A percentile compares a stretch with the other conserved stretches of the same genome.
Evolutionary conservation across 495 filamentous ascomycete species (phyloP).

Genomic region (Lasiosphaeria miniovina): DNA sequence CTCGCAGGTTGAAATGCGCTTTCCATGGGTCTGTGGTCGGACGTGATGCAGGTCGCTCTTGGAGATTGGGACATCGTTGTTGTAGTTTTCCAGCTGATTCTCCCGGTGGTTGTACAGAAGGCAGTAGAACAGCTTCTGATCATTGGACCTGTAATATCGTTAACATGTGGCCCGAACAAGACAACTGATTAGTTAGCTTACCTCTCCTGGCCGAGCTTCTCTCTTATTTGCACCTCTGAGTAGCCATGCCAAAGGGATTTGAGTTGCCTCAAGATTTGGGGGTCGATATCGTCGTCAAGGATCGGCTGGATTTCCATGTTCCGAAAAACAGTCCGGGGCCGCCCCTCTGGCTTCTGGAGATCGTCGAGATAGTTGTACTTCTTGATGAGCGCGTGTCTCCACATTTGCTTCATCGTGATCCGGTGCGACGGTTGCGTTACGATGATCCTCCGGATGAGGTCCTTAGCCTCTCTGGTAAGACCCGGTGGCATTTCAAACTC

Average conservation of each 20-base stretch:
- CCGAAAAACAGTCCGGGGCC: slow-evolving; percentile 19
- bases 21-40: slow-evolving; percentile 49
- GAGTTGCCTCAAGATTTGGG: slow-evolving; percentile 76
- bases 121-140: slow-evolving; percentile 89
- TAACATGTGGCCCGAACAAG: not conserved
- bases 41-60: slow-evolving; percentile 85
- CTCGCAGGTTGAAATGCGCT: slow-evolving; percentile 49
- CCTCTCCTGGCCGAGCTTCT: slow-evolving; percentile 64
- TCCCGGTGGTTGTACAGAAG: slow-evolving; percentile 77
- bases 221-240: slow-evolving; percentile 64
- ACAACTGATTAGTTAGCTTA: slow-evolving; percentile 38
- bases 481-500: slow-evolving; percentile 67
- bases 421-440: slow-evolving; percentile 69
- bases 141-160: slow-evolving; percentile 59
- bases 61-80: slow-evolving; percentile 69
- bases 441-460: slow-evolving; percentile 75
- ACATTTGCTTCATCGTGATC: slow-evolving; percentile 74
- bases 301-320: slow-evolving; percentile 34
- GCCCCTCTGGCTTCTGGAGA: slow-evolving; percentile 33
- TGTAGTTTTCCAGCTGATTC: slow-evolving; percentile 79
- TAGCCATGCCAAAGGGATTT: slow-evolving; percentile 85
- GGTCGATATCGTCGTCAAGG: slow-evolving; percentile 59
- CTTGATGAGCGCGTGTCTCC: slow-evolving; percentile 74
- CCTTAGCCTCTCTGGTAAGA: slow-evolving; percentile 67
- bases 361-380: slow-evolving; percentile 72